phyloP scores from a whole-genome alignment of 441 rosid species.

The Brassica balearica region DNA sequence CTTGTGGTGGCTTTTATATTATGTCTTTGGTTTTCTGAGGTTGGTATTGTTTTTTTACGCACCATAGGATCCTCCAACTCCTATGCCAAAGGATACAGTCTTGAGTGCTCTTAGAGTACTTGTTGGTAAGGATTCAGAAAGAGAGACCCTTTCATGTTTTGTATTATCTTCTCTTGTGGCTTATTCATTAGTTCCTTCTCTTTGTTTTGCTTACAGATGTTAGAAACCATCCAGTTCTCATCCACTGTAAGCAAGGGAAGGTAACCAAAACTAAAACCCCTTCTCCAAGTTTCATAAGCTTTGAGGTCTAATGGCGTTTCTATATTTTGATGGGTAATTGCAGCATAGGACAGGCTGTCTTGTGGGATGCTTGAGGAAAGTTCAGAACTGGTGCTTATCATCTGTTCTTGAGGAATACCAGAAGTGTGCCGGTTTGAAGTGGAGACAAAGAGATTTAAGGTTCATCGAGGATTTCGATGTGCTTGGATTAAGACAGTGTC shows the following conservation, averaged over 20 bases:
- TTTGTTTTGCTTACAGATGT: slow-evolving; percentile 59
- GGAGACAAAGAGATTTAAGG: slow-evolving; percentile 61
- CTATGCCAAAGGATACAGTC: slow-evolving; percentile 61
- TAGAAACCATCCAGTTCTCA: slow-evolving; percentile 86
- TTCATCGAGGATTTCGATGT: slow-evolving; percentile 75
- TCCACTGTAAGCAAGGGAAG: slow-evolving; percentile 95
- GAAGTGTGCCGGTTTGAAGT: slow-evolving; percentile 71
- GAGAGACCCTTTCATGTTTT: neutral
- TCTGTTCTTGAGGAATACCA: slow-evolving; percentile 81
- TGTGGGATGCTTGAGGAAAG: slow-evolving; percentile 91
- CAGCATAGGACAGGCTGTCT: slow-evolving; percentile 97
- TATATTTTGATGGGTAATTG: slow-evolving; percentile 33
- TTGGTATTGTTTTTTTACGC: neutral
- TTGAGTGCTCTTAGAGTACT: slow-evolving; percentile 74
- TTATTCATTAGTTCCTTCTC: neutral
- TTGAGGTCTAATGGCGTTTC: slow-evolving; percentile 12
- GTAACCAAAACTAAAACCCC: slow-evolving; percentile 37
- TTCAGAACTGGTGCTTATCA: slow-evolving; percentile 84
- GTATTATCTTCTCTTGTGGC: neutral
- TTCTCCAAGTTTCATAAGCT: neutral
- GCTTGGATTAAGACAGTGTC: slow-evolving; percentile 58
- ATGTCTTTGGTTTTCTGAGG: too few species aligned
- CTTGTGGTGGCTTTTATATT: neutral
- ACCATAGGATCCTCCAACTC: slow-evolving; percentile 66
- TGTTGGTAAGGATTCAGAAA: slow-evolving; percentile 55